A percentile compares a stretch with the other conserved stretches of the same genome.
Conservation (phyloP, 257 asterid genomes). For the Gentiana dahurica region DNA sequence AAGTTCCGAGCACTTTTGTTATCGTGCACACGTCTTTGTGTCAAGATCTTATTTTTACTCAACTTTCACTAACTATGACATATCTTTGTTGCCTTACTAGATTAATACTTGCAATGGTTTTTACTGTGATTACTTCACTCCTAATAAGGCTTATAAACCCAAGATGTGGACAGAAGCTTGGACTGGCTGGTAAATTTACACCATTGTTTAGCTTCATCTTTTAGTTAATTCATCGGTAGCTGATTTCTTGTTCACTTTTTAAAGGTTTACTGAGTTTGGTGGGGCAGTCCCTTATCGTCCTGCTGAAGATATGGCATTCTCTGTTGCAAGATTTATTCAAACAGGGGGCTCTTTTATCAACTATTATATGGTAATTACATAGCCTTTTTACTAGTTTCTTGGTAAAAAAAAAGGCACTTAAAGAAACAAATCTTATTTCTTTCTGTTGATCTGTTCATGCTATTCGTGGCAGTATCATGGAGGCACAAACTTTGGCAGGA, state of each 20-base stretch:
- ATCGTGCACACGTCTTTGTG: background rate
- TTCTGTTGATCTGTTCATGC: no score
- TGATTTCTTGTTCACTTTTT: background rate
- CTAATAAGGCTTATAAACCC: conserved; percentile 78
- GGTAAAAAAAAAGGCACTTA: background rate
- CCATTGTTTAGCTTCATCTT: conserved; percentile 1
- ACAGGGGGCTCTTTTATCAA: conserved; percentile 79
- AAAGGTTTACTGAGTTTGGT: conserved; percentile 87
- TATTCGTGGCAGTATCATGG: conserved; percentile 27
- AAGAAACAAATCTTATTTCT: background rate
- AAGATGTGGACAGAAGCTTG: conserved; percentile 99
- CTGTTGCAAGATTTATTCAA: conserved; percentile 80
- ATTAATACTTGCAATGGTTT: conserved; percentile 91
- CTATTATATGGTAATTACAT: conserved; percentile 65
- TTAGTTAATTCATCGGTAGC: background rate
- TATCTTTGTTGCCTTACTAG: conserved; percentile 21
- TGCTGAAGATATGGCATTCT: conserved; percentile 82
- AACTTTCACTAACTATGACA: background rate
- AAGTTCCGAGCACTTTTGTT: conserved; percentile 17
- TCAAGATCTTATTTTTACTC: background rate
- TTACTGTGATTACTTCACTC: conserved; percentile 82
- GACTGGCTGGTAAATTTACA: conserved; percentile 68
- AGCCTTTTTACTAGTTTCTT: background rate
- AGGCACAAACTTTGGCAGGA: conserved; percentile 37
- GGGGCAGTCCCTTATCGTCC: conserved; percentile 89